Base-by-base conservation (phyloP, 108 stramenopile genomes). In the Cyclotella atomus region DNA sequence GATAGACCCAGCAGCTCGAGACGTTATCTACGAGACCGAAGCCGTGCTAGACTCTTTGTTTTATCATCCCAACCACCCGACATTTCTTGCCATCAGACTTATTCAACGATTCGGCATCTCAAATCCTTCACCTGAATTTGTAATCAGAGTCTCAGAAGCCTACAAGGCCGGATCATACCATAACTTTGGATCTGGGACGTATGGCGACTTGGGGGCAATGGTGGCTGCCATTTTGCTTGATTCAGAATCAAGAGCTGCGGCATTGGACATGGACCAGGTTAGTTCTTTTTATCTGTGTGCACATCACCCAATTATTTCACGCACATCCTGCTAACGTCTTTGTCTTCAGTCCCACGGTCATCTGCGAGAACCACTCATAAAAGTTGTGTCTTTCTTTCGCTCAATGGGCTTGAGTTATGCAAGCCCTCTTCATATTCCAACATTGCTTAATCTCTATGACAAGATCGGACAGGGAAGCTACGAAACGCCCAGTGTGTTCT, bases 71-170 rank as follows among this genome's bases (percentile, higher is more conserved):
- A 90, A 85, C 47, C 60, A 62, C 0, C 83, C 87, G 12, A 85
- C 87, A 16, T 91, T 91, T 76, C 46, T 91, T 34, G 59, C 84
- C 19, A 59, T 57, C 9, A 43, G 81, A n/a, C 28, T 87, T 6
- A 75, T 84, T 23, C 85, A 91, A 56, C 66, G 82, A 15, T 74
- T 85, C 30, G 79, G 77, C 9, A 67, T 82, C 29, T 84, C 82
- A 0, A 91, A 91, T 65, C 87, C 89, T 15, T 77, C 79, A 0
- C 87, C 89, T 7, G 27, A 81, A 9, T 85, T 71, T 56, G 71
- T 91, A 0, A 35, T 53, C 49, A 23, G 69, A 7, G 82, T 88
- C 36, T 76, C 85, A 2, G 35, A 19, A 16, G 86, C 89, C 19
- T 89, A 84, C 62, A 56, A 16, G 7, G 55, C 0, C 3, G 88